Conservation (phyloP, 2,329 filamentous ascomycete genomes). For the Alternaria sp. region DNA sequence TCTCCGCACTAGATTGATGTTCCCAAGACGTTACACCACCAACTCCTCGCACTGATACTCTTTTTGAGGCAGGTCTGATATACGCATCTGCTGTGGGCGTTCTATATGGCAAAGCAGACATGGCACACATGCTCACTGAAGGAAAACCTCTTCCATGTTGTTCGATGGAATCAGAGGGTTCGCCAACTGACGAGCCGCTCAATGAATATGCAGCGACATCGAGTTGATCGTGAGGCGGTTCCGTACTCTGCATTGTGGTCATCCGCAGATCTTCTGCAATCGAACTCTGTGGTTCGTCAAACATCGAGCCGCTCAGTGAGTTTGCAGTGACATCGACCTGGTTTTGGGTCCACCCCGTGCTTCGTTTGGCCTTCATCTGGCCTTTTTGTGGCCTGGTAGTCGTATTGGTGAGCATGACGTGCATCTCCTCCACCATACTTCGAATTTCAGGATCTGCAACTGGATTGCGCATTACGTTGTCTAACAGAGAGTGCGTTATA, state of each 20-base stretch:
- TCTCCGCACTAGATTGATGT: accelerated
- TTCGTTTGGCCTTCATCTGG: neutral
- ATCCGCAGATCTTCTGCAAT: neutral
- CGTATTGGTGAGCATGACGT: neutral
- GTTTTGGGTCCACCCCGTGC: accelerated
- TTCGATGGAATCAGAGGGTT: neutral
- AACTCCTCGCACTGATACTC: neutral
- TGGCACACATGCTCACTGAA: neutral
- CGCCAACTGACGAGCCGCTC: neutral
- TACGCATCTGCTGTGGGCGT: neutral
- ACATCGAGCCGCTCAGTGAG: neutral
- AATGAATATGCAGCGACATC: neutral
- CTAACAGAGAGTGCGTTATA: neutral
- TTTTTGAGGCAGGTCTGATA: neutral
- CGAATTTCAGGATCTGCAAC: neutral
- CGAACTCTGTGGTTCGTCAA: neutral
- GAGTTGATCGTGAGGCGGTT: neutral
- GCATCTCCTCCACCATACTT: neutral
- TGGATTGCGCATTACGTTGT: neutral
- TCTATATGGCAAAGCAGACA: neutral
- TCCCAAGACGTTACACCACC: neutral
- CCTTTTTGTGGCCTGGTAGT: neutral
- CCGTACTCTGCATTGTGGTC: neutral
- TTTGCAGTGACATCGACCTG: neutral
- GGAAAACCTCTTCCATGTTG: neutral